Evolutionary conservation across 192 early-diverging fungal species (phyloP).

Genomic region (Umbelopsis vinacea): DNA sequence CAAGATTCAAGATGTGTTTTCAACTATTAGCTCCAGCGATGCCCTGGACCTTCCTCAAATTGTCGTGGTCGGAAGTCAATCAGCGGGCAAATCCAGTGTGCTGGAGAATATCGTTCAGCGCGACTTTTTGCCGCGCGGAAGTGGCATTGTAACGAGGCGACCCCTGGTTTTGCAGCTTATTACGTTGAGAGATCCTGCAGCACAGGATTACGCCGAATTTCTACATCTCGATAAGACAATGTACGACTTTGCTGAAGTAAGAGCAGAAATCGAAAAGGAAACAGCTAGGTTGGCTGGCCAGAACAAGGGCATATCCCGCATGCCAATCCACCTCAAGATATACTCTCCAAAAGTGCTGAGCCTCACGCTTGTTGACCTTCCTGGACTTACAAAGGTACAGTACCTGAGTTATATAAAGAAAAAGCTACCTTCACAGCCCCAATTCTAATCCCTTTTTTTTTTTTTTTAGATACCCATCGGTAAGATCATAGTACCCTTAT

Average conservation of each 20-base stretch:
- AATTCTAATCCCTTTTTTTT: neutral
- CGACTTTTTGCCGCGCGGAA: constrained; percentile 96
- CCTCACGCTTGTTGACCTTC: constrained; percentile 82
- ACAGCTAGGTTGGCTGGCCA: constrained; percentile 76
- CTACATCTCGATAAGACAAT: constrained; percentile 80
- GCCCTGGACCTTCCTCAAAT: constrained; percentile 84
- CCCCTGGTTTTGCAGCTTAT: constrained; percentile 83
- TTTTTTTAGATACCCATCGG: constrained; percentile 41
- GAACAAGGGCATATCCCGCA: constrained; percentile 79
- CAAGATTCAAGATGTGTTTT: constrained; percentile 82
- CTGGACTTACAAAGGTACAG: constrained; percentile 79
- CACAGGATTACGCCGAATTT: constrained; percentile 64
- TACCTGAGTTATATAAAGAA: neutral
- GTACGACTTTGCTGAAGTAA: constrained; percentile 76
- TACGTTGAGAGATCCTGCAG: constrained; percentile 37
- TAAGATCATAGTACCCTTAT: neutral
- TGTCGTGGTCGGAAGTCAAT: constrained; percentile 84
- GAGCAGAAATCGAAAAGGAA: constrained; percentile 82
- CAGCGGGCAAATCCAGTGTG: constrained; percentile 95
- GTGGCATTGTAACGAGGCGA: constrained; percentile 82
- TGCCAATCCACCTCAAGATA: constrained; percentile 80
- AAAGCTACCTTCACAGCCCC: neutral
- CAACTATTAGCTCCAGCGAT: constrained; percentile 70
- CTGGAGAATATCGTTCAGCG: constrained; percentile 97
- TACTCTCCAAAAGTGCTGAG: constrained; percentile 77